These are phyloP conservation scores for Tulasnella sp. DNA, from an alignment of 768 basidiomycete species.

Conservation along the genomic window DNA sequence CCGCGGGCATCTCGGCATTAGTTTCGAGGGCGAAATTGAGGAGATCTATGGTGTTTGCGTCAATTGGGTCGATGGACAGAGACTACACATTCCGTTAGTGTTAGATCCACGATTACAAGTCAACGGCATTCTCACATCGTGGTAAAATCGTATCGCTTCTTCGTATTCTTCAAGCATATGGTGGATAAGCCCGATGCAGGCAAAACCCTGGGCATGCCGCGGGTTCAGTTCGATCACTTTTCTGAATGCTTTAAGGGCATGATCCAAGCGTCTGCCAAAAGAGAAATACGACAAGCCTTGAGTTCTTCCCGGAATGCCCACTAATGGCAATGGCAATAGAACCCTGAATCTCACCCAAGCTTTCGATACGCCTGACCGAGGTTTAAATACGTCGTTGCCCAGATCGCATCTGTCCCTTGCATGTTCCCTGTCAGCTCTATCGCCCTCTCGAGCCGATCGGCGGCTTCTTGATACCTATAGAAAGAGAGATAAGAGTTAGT, in stretches of 20 bases:
- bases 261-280: conserved; percentile 33
- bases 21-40: conserved; percentile 62
- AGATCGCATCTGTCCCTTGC: conserved; percentile 72
- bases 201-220: conserved; percentile 68
- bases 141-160: conserved; percentile 79
- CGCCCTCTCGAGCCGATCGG: conserved; percentile 58
- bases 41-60: conserved; percentile 68
- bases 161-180: conserved; percentile 66
- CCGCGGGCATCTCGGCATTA: conserved; percentile 14
- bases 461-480: conserved; percentile 63
- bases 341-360: conserved; percentile 62
- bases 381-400: conserved; percentile 87
- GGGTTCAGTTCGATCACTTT: conserved; percentile 81
- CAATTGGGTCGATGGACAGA: conserved; percentile 72
- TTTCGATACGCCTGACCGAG: conserved; percentile 83
- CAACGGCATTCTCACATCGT: conserved; percentile 51
- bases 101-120: not conserved
- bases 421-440: conserved; percentile 75
- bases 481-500: not conserved
- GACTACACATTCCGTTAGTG: conserved; percentile 35
- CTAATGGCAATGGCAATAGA: too few species aligned
- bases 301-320: too few species aligned
- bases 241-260: conserved; percentile 64
- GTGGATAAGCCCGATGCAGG: conserved; percentile 81
- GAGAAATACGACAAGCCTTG: not conserved